A percentile compares a stretch with the other conserved stretches of the same genome.
These are phyloP conservation scores for Aspergillus vadensis DNA, from an alignment of 2,329 filamentous ascomycete genomes.

Conservation along the genomic window DNA sequence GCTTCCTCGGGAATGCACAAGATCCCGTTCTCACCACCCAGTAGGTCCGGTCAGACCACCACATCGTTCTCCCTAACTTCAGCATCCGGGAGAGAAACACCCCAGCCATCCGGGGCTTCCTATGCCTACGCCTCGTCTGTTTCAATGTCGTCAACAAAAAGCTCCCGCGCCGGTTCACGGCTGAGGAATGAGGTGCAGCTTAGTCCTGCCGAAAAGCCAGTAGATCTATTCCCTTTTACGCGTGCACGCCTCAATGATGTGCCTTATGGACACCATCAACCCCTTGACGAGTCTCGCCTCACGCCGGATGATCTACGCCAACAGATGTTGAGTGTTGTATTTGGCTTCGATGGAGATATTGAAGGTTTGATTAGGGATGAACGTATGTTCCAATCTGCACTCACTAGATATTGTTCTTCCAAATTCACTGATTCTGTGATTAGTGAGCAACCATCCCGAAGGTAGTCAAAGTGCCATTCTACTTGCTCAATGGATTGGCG, in stretches of 20 bases:
- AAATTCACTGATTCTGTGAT: slow-evolving; percentile 18
- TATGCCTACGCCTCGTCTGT: slow-evolving; percentile 44
- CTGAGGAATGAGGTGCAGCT: slow-evolving; percentile 77
- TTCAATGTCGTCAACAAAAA: slow-evolving; percentile 52
- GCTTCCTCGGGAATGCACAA: slow-evolving; percentile 53
- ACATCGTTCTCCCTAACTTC: slow-evolving; percentile 50
- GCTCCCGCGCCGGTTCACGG: slow-evolving; percentile 60
- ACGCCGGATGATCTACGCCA: slow-evolving; percentile 76
- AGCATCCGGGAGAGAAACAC: slow-evolving; percentile 35
- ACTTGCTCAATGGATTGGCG: slow-evolving; percentile 88
- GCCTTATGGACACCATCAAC: slow-evolving; percentile 71
- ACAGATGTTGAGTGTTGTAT: slow-evolving; percentile 92
- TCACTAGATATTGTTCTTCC: no score
- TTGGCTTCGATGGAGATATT: slow-evolving; percentile 89
- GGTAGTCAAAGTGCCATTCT: slow-evolving; percentile 79
- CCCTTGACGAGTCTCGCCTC: slow-evolving; percentile 59
- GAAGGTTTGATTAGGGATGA: slow-evolving; percentile 83
- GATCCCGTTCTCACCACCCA: slow-evolving; percentile 45
- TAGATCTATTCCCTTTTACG: slow-evolving; percentile 85
- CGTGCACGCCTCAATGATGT: slow-evolving; percentile 79
- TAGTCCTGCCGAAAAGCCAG: slow-evolving; percentile 72
- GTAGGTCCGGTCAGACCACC: slow-evolving; percentile 45
- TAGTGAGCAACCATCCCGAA: slow-evolving; percentile 67
- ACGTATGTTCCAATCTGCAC: slow-evolving; percentile 45
- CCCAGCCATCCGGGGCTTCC: slow-evolving; percentile 45